A percentile compares a stretch with the other conserved stretches of the same genome.
These are phyloP conservation scores for Fusarium sp. DNA, from an alignment of 2,329 filamentous ascomycete genomes.

Conservation along the genomic window DNA sequence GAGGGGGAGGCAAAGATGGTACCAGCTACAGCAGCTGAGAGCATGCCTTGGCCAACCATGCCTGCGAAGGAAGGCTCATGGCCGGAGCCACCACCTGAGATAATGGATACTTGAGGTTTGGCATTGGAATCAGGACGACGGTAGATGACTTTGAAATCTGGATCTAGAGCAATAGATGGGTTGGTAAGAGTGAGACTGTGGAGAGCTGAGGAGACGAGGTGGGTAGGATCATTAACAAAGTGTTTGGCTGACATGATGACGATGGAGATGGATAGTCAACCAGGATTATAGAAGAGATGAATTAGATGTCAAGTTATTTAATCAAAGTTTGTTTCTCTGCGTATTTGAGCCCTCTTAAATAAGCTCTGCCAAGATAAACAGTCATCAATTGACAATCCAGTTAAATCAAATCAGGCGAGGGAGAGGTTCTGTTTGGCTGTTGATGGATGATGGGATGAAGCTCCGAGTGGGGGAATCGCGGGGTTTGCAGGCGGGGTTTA, in stretches of 20 bases:
- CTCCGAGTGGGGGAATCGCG: slow-evolving; percentile 28
- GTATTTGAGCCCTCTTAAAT: not conserved
- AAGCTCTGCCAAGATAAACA: slow-evolving; percentile 1
- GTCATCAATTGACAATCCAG: slow-evolving; percentile 2
- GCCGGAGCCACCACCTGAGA: slow-evolving; percentile 89
- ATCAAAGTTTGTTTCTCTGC: not conserved
- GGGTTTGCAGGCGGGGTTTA: slow-evolving; percentile 22
- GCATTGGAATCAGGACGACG: slow-evolving; percentile 64
- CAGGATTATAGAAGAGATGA: not conserved
- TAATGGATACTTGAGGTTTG: slow-evolving; percentile 77
- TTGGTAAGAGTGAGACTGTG: slow-evolving; percentile 84
- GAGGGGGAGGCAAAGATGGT: slow-evolving; percentile 87
- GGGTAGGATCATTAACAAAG: slow-evolving; percentile 86
- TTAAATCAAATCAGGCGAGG: slow-evolving; percentile 1
- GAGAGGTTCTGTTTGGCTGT: slow-evolving; percentile 9
- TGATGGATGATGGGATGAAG: slow-evolving; percentile 9
- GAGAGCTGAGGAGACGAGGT: slow-evolving; percentile 82
- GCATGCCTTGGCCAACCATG: slow-evolving; percentile 84
- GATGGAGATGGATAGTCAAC: slow-evolving; percentile 10
- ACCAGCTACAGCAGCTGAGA: slow-evolving; percentile 84
- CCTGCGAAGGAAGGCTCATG: slow-evolving; percentile 90
- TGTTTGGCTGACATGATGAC: slow-evolving; percentile 73
- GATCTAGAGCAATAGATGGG: slow-evolving; percentile 82
- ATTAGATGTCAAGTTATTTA: not conserved
- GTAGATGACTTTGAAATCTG: slow-evolving; percentile 85